Evolutionary conservation across 176 grass and related monocot genomes (phyloP).

Genomic region (Phyllostachys edulis): DNA sequence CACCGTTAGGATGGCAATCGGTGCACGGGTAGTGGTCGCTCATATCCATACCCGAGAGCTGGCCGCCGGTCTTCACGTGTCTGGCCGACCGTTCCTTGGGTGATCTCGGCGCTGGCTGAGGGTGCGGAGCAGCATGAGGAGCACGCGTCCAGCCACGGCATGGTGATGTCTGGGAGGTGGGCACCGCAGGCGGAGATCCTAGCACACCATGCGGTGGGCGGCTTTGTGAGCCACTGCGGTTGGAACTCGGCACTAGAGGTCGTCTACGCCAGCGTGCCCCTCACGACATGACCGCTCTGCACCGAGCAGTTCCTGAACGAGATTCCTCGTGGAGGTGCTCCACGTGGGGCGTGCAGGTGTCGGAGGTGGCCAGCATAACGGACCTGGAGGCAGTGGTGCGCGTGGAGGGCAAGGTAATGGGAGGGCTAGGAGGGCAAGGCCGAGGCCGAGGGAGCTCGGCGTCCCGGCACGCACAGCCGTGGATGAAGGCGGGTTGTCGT

Average conservation of each 20-base stretch:
- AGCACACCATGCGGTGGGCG: conserved; percentile 46
- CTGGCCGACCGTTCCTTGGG: conserved; percentile 37
- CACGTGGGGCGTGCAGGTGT: conserved; percentile 34
- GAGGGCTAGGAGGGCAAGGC: not conserved
- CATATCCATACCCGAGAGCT: conserved; percentile 8
- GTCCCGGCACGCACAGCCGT: conserved; percentile 23
- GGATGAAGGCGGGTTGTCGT: conserved; percentile 41
- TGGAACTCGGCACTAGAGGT: conserved; percentile 53
- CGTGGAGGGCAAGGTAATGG: conserved; percentile 38
- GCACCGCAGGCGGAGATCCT: conserved; percentile 46
- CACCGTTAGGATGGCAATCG: too few species aligned
- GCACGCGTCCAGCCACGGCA: conserved; percentile 18
- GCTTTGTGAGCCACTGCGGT: conserved; percentile 55
- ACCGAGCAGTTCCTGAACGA: conserved; percentile 66
- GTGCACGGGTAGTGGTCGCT: too few species aligned
- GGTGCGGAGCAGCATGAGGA: not conserved
- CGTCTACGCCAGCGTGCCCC: conserved; percentile 12
- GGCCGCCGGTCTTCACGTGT: conserved; percentile 21
- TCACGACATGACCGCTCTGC: conserved; percentile 51
- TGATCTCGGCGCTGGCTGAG: not conserved
- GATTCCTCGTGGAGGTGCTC: conserved; percentile 45
- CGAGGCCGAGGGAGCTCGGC: conserved; percentile 14
- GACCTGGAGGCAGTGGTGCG: conserved; percentile 13
- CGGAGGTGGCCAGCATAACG: not conserved
- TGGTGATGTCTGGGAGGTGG: conserved; percentile 49